phyloP scores from a whole-genome alignment of 768 basidiomycete species.

The Lentinula edodes region DNA sequence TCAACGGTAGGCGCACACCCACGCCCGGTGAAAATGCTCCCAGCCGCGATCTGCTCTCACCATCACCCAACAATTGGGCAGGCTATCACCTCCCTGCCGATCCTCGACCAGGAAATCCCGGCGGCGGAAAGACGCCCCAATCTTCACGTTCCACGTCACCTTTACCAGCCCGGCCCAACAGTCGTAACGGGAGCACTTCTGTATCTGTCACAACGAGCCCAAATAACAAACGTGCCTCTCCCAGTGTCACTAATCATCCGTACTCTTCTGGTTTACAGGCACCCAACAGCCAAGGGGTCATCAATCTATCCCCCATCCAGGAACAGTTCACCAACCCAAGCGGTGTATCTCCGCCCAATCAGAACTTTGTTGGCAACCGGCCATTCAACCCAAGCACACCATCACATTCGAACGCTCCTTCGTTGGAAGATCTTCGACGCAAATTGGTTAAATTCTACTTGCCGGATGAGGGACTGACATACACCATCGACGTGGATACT shows the following conservation, averaged over 20 bases:
- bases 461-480: constrained; percentile 74
- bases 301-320: constrained; percentile 67
- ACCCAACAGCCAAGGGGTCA: constrained; percentile 20
- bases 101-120: constrained; percentile 49
- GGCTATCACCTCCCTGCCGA: constrained; percentile 55
- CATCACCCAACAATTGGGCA: constrained; percentile 34
- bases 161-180: constrained; percentile 36
- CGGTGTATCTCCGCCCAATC: constrained; percentile 43
- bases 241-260: constrained; percentile 42
- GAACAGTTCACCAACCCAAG: constrained; percentile 49
- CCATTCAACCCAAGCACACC: constrained; percentile 47
- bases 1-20: constrained; percentile 46
- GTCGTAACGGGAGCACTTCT: constrained; percentile 44
- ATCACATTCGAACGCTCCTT: constrained; percentile 38
- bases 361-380: constrained; percentile 50
- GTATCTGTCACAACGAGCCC: constrained; percentile 33
- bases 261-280: constrained; percentile 42
- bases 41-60: constrained; percentile 32
- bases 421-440: constrained; percentile 73
- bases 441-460: constrained; percentile 87
- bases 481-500: constrained; percentile 75
- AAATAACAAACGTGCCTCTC: constrained; percentile 37
- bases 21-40: constrained; percentile 42
- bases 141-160: constrained; percentile 38
- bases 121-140: constrained; percentile 31